phyloP scores from a whole-genome alignment of 352 stramenopile genomes.

The Globisporangium acanthophoron region DNA sequence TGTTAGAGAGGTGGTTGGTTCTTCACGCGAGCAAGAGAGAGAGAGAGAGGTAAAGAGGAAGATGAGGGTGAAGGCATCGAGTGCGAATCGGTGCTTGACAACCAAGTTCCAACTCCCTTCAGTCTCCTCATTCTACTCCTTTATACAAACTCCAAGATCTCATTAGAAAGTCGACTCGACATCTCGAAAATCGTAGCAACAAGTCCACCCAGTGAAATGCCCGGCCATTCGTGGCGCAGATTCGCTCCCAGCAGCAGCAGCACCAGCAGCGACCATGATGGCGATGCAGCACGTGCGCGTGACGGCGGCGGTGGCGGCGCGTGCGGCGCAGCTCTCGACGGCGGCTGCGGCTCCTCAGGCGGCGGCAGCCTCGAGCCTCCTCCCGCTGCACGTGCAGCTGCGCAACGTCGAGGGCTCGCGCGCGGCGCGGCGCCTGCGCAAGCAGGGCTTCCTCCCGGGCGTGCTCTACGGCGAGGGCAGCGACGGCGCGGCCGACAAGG shows the following conservation, averaged over 20 bases:
- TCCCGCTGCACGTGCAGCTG: slow-evolving; percentile 47
- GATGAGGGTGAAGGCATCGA: too few relatives aligned
- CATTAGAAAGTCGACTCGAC: neutral
- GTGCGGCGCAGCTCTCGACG: slow-evolving; percentile 45
- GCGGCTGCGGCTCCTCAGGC: slow-evolving; percentile 20
- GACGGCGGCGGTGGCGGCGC: slow-evolving; percentile 13
- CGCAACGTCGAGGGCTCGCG: slow-evolving; percentile 67
- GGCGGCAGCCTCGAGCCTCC: slow-evolving; percentile 5
- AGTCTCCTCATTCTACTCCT: neutral
- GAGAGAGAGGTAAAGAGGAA: neutral
- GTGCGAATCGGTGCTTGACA: too few relatives aligned
- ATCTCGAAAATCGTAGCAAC: neutral
- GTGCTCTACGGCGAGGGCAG: slow-evolving; percentile 81
- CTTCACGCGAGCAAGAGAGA: neutral
- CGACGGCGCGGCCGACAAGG: slow-evolving; percentile 57
- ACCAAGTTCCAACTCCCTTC: too few relatives aligned
- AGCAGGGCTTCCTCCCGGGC: slow-evolving; percentile 71
- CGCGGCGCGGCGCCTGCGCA: slow-evolving; percentile 74
- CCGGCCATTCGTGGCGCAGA: slow-evolving; percentile 14
- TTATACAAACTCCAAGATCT: neutral
- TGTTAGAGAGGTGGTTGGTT: neutral
- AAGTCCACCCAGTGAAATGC: neutral
- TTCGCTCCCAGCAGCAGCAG: slow-evolving; percentile 6
- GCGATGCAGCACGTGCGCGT: slow-evolving; percentile 34
- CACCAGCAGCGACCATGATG: slow-evolving; percentile 26